Base-by-base conservation (phyloP, 306 rosid genomes). In the Cucumis sativus region DNA sequence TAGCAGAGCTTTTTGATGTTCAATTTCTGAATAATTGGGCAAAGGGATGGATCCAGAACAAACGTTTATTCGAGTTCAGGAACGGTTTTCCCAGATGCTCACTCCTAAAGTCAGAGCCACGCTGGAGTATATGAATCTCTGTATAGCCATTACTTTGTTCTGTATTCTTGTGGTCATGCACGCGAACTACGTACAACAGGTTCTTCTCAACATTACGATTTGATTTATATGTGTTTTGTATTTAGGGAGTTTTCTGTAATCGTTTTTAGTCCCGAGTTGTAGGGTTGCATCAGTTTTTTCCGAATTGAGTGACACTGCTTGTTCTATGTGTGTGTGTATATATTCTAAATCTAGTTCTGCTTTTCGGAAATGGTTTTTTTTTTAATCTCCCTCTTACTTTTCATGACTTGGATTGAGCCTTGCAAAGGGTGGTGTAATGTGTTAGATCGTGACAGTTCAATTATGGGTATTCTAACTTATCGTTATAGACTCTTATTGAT, bases 171-270 rank as follows among this genome's bases (percentile, higher is more conserved):
- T 95, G 65, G 99, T 95, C 66, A 95, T 95, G 99, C 99, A 95
- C 88, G 98, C 99, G 80, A 95, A 95, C 86, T 95, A 90, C 83
- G 99, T 95, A 43, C 99, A 95, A 67, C 99, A 95, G 96, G 98
- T 94, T 6, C 51, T 49, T 17, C 10, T 6, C 78, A 7, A 2
- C 15, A 8, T 4, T 6, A 43, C 51, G 66, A 73, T 60, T 67
- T 74, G 12, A 60, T 78, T 65, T 82, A 63, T 71, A 15, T 28
- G 7, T 30, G 43, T 71, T 71, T 28, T 49, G 10, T 20, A 20
- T 45, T 66, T 64, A 9, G 1, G 12, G 16, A 39, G 17, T 63
- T 43, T 12, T 10, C 12, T 39, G 59, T 14, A n/a, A 10, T 69
- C 21, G 4, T 56, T 43, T 5, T 33, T 78, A 23, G 51, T 14